Conservation (phyloP, 257 asterid genomes). For the Rehmannia glutinosa region DNA sequence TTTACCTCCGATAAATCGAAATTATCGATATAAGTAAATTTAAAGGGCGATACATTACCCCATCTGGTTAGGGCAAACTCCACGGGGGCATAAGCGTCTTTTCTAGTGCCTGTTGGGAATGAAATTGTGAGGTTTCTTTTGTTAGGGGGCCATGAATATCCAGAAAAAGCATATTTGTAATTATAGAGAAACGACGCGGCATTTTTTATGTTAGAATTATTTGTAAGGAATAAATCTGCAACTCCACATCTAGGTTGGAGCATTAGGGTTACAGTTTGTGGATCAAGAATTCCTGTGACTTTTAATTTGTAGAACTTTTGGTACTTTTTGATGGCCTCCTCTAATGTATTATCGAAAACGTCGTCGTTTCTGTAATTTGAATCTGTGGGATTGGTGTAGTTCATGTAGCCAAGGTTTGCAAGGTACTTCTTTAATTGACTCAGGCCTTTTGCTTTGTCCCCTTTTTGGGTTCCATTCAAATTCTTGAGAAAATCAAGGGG, state of each 20-base stretch:
- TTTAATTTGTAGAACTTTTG: not conserved
- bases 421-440: not conserved
- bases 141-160: not conserved
- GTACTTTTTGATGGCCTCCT: not conserved
- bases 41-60: not conserved
- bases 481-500: not conserved
- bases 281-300: not conserved
- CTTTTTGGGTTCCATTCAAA: not conserved
- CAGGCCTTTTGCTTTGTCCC: not conserved
- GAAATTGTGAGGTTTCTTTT: not conserved
- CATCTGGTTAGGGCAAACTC: not conserved
- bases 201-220: not conserved
- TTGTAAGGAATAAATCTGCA: not conserved
- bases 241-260: not conserved
- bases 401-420: conserved; percentile 1
- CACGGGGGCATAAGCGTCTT: not conserved
- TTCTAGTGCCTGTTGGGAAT: not conserved
- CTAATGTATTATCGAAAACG: not conserved
- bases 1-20: not conserved
- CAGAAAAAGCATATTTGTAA: not conserved
- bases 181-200: not conserved
- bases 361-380: not conserved
- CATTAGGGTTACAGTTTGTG: not conserved
- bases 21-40: not conserved
- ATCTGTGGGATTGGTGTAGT: not conserved